phyloP scores from a whole-genome alignment of 2,329 filamentous ascomycete genomes.

The Scedosporium minutisporum region DNA sequence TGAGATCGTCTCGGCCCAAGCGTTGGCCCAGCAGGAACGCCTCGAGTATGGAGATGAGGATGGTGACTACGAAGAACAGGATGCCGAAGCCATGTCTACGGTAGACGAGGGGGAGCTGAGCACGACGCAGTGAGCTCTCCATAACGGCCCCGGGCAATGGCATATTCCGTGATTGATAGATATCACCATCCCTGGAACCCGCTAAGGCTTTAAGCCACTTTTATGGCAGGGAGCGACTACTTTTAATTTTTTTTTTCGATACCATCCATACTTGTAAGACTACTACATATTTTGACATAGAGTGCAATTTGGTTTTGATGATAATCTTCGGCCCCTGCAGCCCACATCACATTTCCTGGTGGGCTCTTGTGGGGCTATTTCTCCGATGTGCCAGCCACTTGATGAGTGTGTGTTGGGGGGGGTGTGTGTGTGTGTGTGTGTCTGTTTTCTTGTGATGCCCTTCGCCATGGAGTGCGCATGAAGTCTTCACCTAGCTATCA shows the following conservation, averaged over 20 bases:
- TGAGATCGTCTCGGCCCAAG: conserved; percentile 96
- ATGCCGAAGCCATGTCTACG: conserved; percentile 8
- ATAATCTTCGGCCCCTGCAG: neutral
- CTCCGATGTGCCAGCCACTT: neutral
- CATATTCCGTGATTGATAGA: neutral
- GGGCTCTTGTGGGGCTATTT: neutral
- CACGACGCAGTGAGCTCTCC: neutral
- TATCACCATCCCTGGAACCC: neutral
- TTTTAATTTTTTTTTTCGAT: neutral
- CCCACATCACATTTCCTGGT: no score
- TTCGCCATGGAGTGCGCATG: no score
- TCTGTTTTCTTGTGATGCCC: no score
- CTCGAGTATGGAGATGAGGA: conserved; percentile 46
- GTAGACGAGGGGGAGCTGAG: conserved; percentile 1
- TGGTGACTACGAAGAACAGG: conserved; percentile 27
- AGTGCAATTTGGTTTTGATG: neutral
- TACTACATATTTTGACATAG: neutral
- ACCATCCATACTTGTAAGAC: neutral
- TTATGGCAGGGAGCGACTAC: neutral
- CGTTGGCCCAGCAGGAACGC: conserved; percentile 90
- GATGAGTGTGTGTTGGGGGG: no score
- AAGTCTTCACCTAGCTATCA: no score
- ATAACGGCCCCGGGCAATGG: neutral
- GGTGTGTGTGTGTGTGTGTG: no score
- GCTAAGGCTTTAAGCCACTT: neutral